Conservation (phyloP, 306 rosid species). For the Crotalaria pallida region DNA sequence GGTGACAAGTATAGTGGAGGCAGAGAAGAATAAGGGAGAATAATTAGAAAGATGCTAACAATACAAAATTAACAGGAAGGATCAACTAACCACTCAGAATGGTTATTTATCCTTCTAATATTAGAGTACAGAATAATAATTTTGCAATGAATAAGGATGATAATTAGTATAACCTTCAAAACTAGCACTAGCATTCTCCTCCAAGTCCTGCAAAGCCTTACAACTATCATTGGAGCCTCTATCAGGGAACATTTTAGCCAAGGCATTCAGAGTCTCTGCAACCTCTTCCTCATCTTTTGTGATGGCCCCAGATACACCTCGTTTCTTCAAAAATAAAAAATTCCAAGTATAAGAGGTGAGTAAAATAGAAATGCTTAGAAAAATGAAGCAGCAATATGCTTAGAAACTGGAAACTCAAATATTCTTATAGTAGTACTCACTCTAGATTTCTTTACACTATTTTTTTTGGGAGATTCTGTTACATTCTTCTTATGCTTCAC, state of each 20-base stretch:
- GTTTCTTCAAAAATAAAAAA: constrained; percentile 49
- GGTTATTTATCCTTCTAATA: too few species aligned
- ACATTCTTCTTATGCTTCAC: constrained; percentile 33
- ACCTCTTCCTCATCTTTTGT: constrained; percentile 95
- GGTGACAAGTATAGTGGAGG: too few species aligned
- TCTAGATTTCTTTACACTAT: constrained; percentile 40
- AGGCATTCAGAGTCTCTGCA: constrained; percentile 65
- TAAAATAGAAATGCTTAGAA: constrained; percentile 4
- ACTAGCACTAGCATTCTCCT: constrained; percentile 28
- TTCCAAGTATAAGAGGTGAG: background rate
- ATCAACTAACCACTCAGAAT: too few species aligned
- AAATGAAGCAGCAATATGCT: constrained; percentile 8
- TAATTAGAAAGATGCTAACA: too few species aligned
- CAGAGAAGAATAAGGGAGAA: too few species aligned
- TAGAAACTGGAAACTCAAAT: constrained; percentile 11
- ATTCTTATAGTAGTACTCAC: constrained; percentile 30
- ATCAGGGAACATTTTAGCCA: constrained; percentile 70
- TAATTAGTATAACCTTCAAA: constrained; percentile 46
- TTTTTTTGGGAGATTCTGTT: constrained; percentile 33
- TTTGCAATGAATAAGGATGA: background rate
- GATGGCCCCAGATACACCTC: constrained; percentile 36
- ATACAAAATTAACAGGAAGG: too few species aligned
- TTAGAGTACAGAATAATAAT: background rate
- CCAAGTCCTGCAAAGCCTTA: constrained; percentile 22
- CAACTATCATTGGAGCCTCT: constrained; percentile 25